phyloP scores from a whole-genome alignment of 345 rosid species.

The Cardamine occulta region DNA sequence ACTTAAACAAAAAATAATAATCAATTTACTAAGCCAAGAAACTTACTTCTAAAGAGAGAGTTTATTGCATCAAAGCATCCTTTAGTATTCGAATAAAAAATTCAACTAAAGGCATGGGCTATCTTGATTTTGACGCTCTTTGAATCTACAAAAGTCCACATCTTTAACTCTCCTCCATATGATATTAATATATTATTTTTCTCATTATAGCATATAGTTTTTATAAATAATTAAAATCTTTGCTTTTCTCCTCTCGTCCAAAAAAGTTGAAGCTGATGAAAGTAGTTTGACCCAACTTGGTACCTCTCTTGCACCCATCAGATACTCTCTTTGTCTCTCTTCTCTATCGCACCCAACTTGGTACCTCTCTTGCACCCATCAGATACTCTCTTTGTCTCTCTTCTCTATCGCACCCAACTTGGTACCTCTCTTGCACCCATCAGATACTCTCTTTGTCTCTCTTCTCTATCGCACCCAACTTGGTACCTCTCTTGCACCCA shows the following conservation, averaged over 20 bases:
- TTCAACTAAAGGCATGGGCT: slow-evolving; percentile 27
- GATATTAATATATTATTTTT: neutral
- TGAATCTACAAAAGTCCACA: slow-evolving; percentile 12
- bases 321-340: too few relatives aligned
- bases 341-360: neutral
- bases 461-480: too few relatives aligned
- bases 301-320: too few relatives aligned
- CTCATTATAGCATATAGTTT: neutral
- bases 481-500: slow-evolving; percentile 4
- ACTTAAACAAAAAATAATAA: neutral
- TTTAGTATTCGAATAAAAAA: neutral
- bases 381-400: slow-evolving; percentile 17
- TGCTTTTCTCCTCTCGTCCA: slow-evolving; percentile 24
- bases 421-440: slow-evolving; percentile 25
- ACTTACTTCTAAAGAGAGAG: neutral
- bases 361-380: slow-evolving; percentile 12
- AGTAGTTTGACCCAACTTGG: slow-evolving; percentile 31
- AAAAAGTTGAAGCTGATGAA: slow-evolving; percentile 35
- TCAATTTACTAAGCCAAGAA: neutral
- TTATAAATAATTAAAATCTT: neutral
- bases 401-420: slow-evolving; percentile 25
- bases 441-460: slow-evolving; percentile 24
- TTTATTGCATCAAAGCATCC: neutral
- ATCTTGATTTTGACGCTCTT: slow-evolving; percentile 30
- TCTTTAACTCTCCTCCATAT: slow-evolving; percentile 4